Evolutionary conservation across 305 asterid genomes (phyloP), one percentile per base, ranked within the genome.

Genomic region (Fraxinus velutina): DNA sequence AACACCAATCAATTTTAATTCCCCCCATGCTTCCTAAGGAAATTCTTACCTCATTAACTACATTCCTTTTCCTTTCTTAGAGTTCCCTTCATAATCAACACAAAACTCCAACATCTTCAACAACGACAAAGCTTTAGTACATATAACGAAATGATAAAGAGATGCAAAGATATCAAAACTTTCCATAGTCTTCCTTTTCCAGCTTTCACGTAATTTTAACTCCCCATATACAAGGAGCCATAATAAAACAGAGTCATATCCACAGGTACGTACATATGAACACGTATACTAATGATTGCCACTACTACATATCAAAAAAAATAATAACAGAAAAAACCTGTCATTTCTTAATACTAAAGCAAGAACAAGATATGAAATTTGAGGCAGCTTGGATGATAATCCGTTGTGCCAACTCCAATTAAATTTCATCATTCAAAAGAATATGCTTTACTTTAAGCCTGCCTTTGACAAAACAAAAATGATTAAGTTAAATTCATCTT

Each of bases 371-470:
- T 76, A 42, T 19, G 21, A 27, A 84, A 44, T 32, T 22, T 47
- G 36, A 77, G 80, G 47, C 4, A 47, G 24, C 12, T 6, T 68
- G 32, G 64, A 80, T 75, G 24, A 24, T 17, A 70, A 72, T 22
- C 22, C 33, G 68, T 72, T 24, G 19, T 77, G 77, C 64, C 75
- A 70, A 79, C 83, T 50, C 19, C 32, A 29, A 21, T 24, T 37
- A 78, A 29, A 33, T 62, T 83, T 82, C 33, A 78, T 60, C 78
- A 75, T 57, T 33, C 73, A 62, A 52, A 68, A 75, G 39, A 76
- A 27, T 55, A 39, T 76, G 52, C 22, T 78, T 33, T 3, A 10
- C 33, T 81, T 30, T 4, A 32, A 32, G 9, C 34, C 73, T 1
- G 13, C 71, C 60, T 15, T 76, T 15, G 7, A 33, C 64, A 85